Evolutionary conservation across 164 flowering plant genomes (phyloP), one percentile per base, ranked within the genome.

Genomic region (Tinospora cordifolia): DNA sequence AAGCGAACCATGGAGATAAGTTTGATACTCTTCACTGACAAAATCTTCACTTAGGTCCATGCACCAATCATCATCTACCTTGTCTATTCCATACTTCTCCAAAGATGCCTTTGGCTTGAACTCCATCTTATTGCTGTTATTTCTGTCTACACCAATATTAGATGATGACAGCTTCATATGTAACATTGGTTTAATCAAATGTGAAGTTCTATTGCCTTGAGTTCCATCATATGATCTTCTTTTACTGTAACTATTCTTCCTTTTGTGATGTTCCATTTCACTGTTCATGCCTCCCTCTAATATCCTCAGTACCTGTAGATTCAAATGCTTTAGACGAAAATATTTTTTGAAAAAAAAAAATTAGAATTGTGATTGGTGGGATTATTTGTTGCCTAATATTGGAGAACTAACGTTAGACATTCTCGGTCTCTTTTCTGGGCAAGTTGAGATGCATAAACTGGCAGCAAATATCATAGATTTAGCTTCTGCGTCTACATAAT

Each of bases 401-500:
- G 6, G 47, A 40, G 44, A 65, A 79, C 84, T 83, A 65, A 79
- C 84, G 83, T 80, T 78, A 10, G 84, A 83, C 84, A 83, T 79
- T 47, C 75, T 66, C 2, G 84, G 84, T 54, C 86, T 74, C 36
- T 46, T 46, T 51, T 83, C 74, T 8, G 84, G 86, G 51, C 68
- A 30, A 22, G 78, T 74, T 10, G 72, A 67, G 62, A 79, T 64
- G 36, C 86, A 83, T 63, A 76, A 76, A 30, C 75, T 67, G 24
- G 84, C 84, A 44, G 84, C 82, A 63, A 71, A 51, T 70, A 79
- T 74, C 84, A 81, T 77, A 49, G 76, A 63, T 14, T 75, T 57
- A 2, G 71, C 86, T 75, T 83, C 82, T 60, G 68, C 63, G 15
- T 58, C 65, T 1, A 40, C 30, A 49, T 71, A 81, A 11, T 68